phyloP scores from a whole-genome alignment of 345 rosid genomes.

The Lepidium didymum region DNA sequence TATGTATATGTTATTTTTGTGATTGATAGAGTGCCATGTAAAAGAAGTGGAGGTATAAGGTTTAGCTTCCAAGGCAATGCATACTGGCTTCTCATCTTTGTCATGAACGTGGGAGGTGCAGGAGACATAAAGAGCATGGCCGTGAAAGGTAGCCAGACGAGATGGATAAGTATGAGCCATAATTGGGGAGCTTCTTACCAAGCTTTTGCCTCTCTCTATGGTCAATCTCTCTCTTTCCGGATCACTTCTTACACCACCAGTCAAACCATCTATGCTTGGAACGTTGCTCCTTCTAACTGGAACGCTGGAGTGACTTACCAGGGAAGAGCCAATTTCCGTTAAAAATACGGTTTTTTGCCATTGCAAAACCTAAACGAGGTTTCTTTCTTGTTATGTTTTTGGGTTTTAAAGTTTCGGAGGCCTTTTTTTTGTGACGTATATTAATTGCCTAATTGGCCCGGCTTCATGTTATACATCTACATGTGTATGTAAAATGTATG shows the following conservation, averaged over 20 bases:
- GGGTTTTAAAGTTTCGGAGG: constrained; percentile 20
- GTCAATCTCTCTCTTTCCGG: constrained; percentile 76
- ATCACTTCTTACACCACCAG: constrained; percentile 49
- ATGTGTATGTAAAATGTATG: constrained; percentile 1
- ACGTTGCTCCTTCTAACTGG: constrained; percentile 33
- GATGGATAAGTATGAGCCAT: constrained; percentile 85
- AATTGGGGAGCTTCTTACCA: constrained; percentile 95
- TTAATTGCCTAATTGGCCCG: constrained; percentile 15
- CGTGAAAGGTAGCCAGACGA: constrained; percentile 69
- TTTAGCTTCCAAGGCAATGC: constrained; percentile 59
- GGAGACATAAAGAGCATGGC: constrained; percentile 53
- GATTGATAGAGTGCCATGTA: constrained; percentile 58
- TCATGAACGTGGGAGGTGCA: constrained; percentile 65
- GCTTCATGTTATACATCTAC: constrained; percentile 19
- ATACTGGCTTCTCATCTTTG: constrained; percentile 48
- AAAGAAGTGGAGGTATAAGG: constrained; percentile 64
- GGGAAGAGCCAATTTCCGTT: constrained; percentile 24
- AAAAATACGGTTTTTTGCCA: neutral
- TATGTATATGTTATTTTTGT: neutral
- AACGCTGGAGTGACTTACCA: constrained; percentile 20
- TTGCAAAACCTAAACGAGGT: neutral
- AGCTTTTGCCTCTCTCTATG: constrained; percentile 63
- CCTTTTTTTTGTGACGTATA: neutral
- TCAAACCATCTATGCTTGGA: constrained; percentile 26
- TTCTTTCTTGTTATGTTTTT: neutral